These are phyloP conservation scores for Amanita inopinata DNA, from an alignment of 768 basidiomycete genomes.

Conservation along the genomic window DNA sequence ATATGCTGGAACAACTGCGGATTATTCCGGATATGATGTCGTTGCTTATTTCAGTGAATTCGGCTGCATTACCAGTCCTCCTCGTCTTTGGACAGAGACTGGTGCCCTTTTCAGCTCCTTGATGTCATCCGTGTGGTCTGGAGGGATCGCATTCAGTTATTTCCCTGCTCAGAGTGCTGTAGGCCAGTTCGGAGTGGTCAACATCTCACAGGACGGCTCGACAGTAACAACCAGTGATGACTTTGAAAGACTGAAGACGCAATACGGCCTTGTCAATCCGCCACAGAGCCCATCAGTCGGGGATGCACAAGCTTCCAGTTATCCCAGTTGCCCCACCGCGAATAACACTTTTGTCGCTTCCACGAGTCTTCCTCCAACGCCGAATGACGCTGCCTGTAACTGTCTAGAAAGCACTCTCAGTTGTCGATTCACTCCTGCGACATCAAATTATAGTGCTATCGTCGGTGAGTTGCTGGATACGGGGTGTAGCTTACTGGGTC, in stretches of 20 bases:
- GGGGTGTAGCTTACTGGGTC: slow-evolving; percentile 69
- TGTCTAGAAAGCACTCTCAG: slow-evolving; percentile 62
- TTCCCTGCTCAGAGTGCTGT: slow-evolving; percentile 69
- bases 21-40: slow-evolving; percentile 60
- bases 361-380: slow-evolving; percentile 71
- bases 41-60: slow-evolving; percentile 89
- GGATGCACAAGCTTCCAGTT: slow-evolving; percentile 34
- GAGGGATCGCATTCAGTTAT: slow-evolving; percentile 84
- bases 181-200: slow-evolving; percentile 83
- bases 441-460: slow-evolving; percentile 48
- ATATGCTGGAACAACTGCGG: slow-evolving; percentile 45
- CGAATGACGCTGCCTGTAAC: slow-evolving; percentile 68
- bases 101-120: slow-evolving; percentile 58
- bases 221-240: slow-evolving; percentile 64
- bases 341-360: slow-evolving; percentile 57
- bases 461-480: slow-evolving; percentile 55
- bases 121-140: slow-evolving; percentile 78
- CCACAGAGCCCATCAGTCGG: slow-evolving; percentile 49
- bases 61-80: slow-evolving; percentile 52
- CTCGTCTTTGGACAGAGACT: slow-evolving; percentile 77
- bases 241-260: slow-evolving; percentile 51
- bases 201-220: slow-evolving; percentile 50
- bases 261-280: slow-evolving; percentile 48
- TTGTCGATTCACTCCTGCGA: slow-evolving; percentile 64
- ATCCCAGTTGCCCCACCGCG: slow-evolving; percentile 55